These are phyloP conservation scores for Martensiomyces pterosporus DNA, from an alignment of 192 early-diverging fungal species.

Conservation along the genomic window DNA sequence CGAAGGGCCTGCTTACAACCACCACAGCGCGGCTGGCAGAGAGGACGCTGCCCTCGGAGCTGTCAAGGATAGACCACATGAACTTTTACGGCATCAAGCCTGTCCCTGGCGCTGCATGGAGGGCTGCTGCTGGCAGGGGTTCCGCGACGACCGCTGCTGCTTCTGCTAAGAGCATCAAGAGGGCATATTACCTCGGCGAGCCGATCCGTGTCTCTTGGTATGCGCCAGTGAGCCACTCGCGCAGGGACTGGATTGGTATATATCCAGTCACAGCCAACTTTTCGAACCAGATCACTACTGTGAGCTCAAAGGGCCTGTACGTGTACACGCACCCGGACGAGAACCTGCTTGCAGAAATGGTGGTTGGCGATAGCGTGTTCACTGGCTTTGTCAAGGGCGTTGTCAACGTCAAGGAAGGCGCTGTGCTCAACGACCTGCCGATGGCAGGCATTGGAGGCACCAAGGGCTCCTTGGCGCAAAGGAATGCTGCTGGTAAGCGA, in stretches of 20 bases:
- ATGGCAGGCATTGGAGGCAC: too few relatives aligned
- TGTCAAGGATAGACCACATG: conserved; percentile 27
- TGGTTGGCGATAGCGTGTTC: conserved; percentile 51
- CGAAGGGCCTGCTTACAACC: conserved; percentile 40
- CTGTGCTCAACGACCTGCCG: too few relatives aligned
- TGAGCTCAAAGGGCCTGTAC: conserved; percentile 67
- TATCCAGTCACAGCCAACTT: conserved; percentile 78
- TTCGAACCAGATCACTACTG: conserved; percentile 69
- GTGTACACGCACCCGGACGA: conserved; percentile 59
- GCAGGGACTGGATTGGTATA: conserved; percentile 90
- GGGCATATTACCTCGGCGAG: conserved; percentile 65
- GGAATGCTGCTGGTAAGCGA: too few relatives aligned
- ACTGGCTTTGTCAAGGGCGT: conserved; percentile 39
- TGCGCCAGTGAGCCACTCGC: conserved; percentile 66
- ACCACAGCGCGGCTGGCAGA: conserved; percentile 49
- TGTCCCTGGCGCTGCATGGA: conserved; percentile 22
- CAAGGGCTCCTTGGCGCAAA: too few relatives aligned
- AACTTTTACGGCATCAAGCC: conserved; percentile 26
- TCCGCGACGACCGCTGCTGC: conserved; percentile 4
- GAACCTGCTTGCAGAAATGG: conserved; percentile 53
- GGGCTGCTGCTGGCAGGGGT: too few relatives aligned
- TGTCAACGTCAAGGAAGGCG: conserved; percentile 19
- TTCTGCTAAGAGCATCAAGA: conserved; percentile 7
- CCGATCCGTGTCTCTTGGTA: conserved; percentile 72
- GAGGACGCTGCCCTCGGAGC: conserved; percentile 30